A percentile compares a stretch with the other conserved stretches of the same genome.
Conservation (phyloP, 306 rosid genomes). For the Prunus dulcis region DNA sequence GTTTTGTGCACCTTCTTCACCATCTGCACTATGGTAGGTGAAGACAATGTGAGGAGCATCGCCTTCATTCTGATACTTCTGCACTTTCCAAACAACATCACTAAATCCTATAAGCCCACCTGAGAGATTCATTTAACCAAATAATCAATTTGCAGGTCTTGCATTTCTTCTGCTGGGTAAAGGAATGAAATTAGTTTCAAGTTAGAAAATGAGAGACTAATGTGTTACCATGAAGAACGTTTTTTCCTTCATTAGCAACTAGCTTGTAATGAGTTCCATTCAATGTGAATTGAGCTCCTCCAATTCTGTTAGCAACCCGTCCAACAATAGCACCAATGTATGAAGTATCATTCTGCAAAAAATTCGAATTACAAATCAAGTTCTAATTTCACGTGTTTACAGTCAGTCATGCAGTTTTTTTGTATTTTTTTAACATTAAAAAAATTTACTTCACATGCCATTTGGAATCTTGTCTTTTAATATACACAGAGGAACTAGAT, state of each 20-base stretch:
- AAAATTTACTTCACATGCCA: too few relatives aligned
- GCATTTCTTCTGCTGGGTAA: too few relatives aligned
- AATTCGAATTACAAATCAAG: background rate
- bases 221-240: slow-evolving; percentile 69
- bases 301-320: slow-evolving; percentile 81
- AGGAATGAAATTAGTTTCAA: background rate
- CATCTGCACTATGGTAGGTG: slow-evolving; percentile 63
- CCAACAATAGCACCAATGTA: slow-evolving; percentile 77
- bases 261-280: slow-evolving; percentile 62
- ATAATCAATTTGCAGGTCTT: background rate
- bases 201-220: background rate
- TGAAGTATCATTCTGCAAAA: slow-evolving; percentile 58
- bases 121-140: slow-evolving; percentile 20
- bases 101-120: slow-evolving; percentile 84
- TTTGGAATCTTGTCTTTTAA: too few relatives aligned
- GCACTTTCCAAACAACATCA: slow-evolving; percentile 73
- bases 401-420: too few relatives aligned
- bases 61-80: slow-evolving; percentile 43
- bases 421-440: too few relatives aligned
- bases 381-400: background rate
- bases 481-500: background rate
- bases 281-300: slow-evolving; percentile 69
- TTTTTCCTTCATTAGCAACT: slow-evolving; percentile 68
- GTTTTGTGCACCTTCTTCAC: slow-evolving; percentile 61
- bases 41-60: slow-evolving; percentile 56